These are phyloP conservation scores for Cercophora sp. DNA, from an alignment of 495 filamentous ascomycete species.

Conservation along the genomic window DNA sequence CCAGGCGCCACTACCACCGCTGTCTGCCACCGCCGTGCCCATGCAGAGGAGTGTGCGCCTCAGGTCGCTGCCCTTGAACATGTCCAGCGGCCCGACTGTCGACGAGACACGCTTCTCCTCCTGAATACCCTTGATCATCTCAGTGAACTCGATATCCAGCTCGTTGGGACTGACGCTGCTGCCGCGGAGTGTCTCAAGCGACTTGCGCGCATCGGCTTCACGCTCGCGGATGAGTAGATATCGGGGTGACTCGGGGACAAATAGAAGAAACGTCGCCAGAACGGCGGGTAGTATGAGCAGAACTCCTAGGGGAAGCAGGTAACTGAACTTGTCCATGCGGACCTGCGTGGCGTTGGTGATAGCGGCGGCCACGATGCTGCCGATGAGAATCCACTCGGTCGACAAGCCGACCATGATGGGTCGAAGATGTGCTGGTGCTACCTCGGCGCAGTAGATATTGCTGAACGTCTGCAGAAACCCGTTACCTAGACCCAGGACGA, in stretches of 20 bases:
- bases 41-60: constrained; percentile 3
- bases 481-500: constrained; percentile 8
- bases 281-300: constrained; percentile 51
- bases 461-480: constrained; percentile 7
- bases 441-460: constrained; percentile 7
- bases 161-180: too few species aligned
- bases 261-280: constrained; percentile 45
- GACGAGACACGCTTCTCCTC: background rate
- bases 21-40: constrained; percentile 7
- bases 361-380: background rate
- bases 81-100: too few species aligned
- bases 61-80: background rate
- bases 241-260: constrained; percentile 58
- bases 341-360: constrained; percentile 52
- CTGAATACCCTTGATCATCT: constrained; percentile 1
- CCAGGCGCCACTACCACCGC: constrained; percentile 8
- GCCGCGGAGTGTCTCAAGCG: too few species aligned
- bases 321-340: constrained; percentile 39
- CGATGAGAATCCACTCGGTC: background rate
- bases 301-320: constrained; percentile 53
- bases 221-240: background rate
- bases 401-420: background rate
- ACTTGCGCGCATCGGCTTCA: background rate
- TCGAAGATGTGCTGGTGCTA: background rate
- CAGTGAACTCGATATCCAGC: background rate